Evolutionary conservation across 2,329 filamentous ascomycete genomes (phyloP), one percentile per base, ranked within the genome.

Genomic region (Paecilomyces formosus): DNA sequence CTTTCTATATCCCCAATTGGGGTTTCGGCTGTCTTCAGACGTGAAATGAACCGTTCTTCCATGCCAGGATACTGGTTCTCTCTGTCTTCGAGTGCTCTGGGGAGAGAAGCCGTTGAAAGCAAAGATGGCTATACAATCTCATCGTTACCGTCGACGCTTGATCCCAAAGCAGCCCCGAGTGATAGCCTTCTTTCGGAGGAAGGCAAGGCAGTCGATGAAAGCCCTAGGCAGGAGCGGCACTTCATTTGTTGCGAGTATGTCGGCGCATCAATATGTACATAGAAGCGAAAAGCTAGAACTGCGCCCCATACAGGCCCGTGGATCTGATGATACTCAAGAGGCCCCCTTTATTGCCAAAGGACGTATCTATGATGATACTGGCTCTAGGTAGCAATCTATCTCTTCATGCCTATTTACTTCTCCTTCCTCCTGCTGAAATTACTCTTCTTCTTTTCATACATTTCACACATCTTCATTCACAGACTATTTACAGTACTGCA

Each of bases 191-290:
- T 24, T 13, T 9, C 55, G 8, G 33, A 21, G 15, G 8, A 33
- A 22, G 54, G 22, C 7, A 9, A 39, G 2, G 12, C n/a, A 28
- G 33, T 31, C 18, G 15, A 55, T n/a, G 31, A 28, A 31, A 12
- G 22, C 18, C 15, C 30, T 24, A 30, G 21, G 22, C 45, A 15
- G 24, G 52, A 24, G 53, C 62, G 64, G 13, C 56, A 64, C 53
- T 70, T 65, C 57, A 61, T 77, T 26, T 75, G 70, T 55, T 77
- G 75, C 74, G 74, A 77, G 54, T 76, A 68, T 61, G 67, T 72
- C 28, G 75, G 72, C 8, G 63, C 69, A 15, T 66, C 68, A 39
- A 45, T 60, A 15, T 57, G 53, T 51, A 31, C 35, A 33, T 59
- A 59, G 30, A 45, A 28, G 9, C 9, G 39, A 7, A 7, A 26